Base-by-base conservation (phyloP, 2,329 filamentous ascomycete genomes). In the Fusarium sp. region DNA sequence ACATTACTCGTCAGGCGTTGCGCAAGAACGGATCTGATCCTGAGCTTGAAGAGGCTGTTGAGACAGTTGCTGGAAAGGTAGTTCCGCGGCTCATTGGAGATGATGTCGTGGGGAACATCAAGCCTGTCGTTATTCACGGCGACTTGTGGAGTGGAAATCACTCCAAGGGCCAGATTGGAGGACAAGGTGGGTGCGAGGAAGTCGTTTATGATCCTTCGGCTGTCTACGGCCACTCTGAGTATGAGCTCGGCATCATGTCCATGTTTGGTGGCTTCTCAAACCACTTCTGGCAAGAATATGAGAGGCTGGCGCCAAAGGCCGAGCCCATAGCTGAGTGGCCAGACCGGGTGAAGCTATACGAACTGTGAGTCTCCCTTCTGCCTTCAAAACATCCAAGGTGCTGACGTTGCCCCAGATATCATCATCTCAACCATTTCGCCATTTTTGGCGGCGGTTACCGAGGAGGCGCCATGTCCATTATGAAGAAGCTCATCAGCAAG, bases 121-220 rank as follows among this genome's bases (percentile, higher is more conserved):
- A 73, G n/a, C 92, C 93, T 0, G 93, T 95, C 0, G 84, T 96
- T 6, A 81, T 97, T 1, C 94, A 98, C 71, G 94, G 94, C 1
- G 93, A 97, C 77, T 75, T 97, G n/a, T 97, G 94, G 94, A 90
- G 87, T 63, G 94, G 94, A 0, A 97, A 97, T 74, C 86, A 90
- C 45, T 85, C 86, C 10, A 75, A 79, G 4, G 93, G 90, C 0
- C 80, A 79, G 37, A 88, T 96, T 48, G 80, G 80, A 0, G 81
- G 79, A 2, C 67, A 72, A 29, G 80, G 81, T 0, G 81, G 79
- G 1, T 76, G 81, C 0, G 90, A 93, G 65, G 88, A 93, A 63
- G 86, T 97, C 1, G 85, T 96, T 1, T 97, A 88, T 71, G 94
- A 97, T 71, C 87, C 93, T 0, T 89, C 89, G 3, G 84, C 87